Conservation (phyloP, 495 filamentous ascomycete genomes). For the Hypoxylon perforatum region DNA sequence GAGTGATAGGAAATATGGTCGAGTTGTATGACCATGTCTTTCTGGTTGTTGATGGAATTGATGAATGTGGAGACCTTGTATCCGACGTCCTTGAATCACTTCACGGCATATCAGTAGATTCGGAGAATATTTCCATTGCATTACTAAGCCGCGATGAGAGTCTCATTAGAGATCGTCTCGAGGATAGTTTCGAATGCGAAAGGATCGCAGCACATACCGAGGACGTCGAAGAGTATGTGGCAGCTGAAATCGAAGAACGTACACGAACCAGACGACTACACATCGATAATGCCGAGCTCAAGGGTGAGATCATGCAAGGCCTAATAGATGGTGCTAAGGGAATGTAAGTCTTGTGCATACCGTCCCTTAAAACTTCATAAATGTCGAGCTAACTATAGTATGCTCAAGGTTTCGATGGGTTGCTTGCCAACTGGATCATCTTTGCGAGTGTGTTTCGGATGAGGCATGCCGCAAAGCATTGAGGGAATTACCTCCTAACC, state of each 20-base stretch:
- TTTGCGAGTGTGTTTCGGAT: slow-evolving; percentile 48
- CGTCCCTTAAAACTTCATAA: background rate
- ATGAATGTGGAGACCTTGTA: slow-evolving; percentile 41
- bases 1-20: slow-evolving; percentile 36
- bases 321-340: slow-evolving; percentile 34
- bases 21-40: slow-evolving; percentile 35
- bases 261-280: slow-evolving; percentile 31
- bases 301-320: slow-evolving; percentile 46
- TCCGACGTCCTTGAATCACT: slow-evolving; percentile 28
- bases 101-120: slow-evolving; percentile 15
- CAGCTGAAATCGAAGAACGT: slow-evolving; percentile 48
- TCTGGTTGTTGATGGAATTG: slow-evolving; percentile 48
- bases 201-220: slow-evolving; percentile 46
- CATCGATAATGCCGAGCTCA: slow-evolving; percentile 38
- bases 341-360: slow-evolving; percentile 30
- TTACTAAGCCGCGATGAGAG: slow-evolving; percentile 42
- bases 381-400: too few species aligned
- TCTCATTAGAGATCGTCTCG: slow-evolving; percentile 31
- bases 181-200: slow-evolving; percentile 38
- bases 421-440: slow-evolving; percentile 53
- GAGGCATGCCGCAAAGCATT: slow-evolving; percentile 45
- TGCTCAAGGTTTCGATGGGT: slow-evolving; percentile 55
- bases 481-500: slow-evolving; percentile 44
- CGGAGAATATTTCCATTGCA: slow-evolving; percentile 37
- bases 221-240: slow-evolving; percentile 49